These are phyloP conservation scores for Phyllosticta capitalensis DNA, from an alignment of 2,329 filamentous ascomycete species.

Conservation along the genomic window DNA sequence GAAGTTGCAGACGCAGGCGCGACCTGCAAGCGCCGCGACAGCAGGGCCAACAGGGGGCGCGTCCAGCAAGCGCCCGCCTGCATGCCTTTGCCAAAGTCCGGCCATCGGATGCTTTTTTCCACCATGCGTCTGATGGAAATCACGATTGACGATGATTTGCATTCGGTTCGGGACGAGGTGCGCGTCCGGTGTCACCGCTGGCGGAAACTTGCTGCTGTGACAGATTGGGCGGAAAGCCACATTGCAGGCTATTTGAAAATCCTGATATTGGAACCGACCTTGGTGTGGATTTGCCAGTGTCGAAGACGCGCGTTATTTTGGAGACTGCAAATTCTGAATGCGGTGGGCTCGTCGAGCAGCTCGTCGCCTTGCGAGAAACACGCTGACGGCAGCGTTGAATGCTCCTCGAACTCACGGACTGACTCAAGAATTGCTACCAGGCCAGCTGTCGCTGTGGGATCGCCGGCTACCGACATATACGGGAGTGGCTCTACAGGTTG, in stretches of 20 bases:
- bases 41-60: neutral
- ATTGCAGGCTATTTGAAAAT: neutral
- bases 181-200: neutral
- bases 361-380: neutral
- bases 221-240: neutral
- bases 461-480: neutral
- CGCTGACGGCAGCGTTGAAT: neutral
- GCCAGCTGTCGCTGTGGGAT: neutral
- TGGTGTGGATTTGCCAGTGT: neutral
- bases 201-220: neutral
- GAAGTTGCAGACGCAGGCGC: neutral
- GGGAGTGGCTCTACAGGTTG: neutral
- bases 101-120: neutral
- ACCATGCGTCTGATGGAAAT: neutral
- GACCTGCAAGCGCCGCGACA: neutral
- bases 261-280: neutral
- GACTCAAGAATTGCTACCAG: neutral
- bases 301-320: neutral
- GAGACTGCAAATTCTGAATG: neutral
- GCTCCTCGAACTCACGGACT: neutral
- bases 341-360: neutral
- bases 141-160: neutral
- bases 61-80: neutral
- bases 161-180: neutral
- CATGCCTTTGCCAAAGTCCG: neutral